These are phyloP conservation scores for Chalciporus chontae DNA, from an alignment of 768 basidiomycete species.

Conservation along the genomic window DNA sequence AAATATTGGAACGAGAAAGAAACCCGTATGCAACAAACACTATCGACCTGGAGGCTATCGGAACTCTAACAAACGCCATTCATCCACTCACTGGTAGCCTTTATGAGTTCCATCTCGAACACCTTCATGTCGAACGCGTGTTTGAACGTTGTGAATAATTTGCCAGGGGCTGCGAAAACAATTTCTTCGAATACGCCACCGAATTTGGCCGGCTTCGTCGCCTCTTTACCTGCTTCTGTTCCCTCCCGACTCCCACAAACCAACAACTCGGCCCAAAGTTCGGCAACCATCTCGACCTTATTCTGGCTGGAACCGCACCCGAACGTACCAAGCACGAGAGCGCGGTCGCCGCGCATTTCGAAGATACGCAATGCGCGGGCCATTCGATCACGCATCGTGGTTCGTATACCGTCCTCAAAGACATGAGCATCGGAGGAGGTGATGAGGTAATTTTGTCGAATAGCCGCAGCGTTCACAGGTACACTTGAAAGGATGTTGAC, in stretches of 20 bases:
- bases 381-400: slow-evolving; percentile 47
- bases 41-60: neutral
- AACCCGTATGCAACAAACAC: neutral
- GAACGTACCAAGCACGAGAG: slow-evolving; percentile 43
- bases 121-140: slow-evolving; percentile 38
- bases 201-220: slow-evolving; percentile 32
- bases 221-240: slow-evolving; percentile 15
- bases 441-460: slow-evolving; percentile 36
- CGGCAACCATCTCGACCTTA: slow-evolving; percentile 37
- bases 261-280: slow-evolving; percentile 45
- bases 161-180: slow-evolving; percentile 42
- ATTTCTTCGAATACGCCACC: slow-evolving; percentile 39
- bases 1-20: neutral
- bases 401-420: slow-evolving; percentile 38
- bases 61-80: neutral
- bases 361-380: slow-evolving; percentile 43
- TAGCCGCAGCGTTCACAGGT: slow-evolving; percentile 42
- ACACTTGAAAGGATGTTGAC: slow-evolving; percentile 40
- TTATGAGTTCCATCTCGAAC: slow-evolving; percentile 35
- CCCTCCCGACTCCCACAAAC: slow-evolving; percentile 31
- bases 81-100: slow-evolving; percentile 25
- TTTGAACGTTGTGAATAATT: slow-evolving; percentile 35
- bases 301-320: slow-evolving; percentile 44
- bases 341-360: slow-evolving; percentile 36
- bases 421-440: slow-evolving; percentile 31